Base-by-base conservation (phyloP, 352 stramenopile genomes). In the Globisporangium paddicum region DNA sequence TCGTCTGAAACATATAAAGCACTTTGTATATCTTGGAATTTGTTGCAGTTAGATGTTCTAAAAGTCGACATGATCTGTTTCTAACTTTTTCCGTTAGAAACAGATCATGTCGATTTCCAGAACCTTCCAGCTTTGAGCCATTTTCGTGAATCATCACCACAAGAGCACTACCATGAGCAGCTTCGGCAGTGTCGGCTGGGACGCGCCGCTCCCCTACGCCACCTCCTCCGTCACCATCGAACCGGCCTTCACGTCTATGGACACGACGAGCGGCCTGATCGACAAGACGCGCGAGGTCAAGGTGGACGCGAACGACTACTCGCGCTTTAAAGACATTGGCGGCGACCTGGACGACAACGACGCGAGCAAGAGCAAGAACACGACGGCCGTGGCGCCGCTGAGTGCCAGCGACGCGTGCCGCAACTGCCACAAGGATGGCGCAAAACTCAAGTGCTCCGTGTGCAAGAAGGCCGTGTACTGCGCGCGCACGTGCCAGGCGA, bases 381-480 rank as follows among this genome's bases (percentile, higher is more conserved):
- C 57, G 32, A 49, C 51, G 2, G 45, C 60, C 1, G 51, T 60
- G n/a, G 34, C 63, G 2, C 35, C 71, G 2, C 1, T 26, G 11
- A 28, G 50, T 0, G 51, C 14, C 26, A 48, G 18, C 9, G 72
- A 76, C 19, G 71, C 53, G 34, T 95, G 86, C 58, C 81, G 83
- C 64, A 95, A 93, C 57, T 95, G 86, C 72, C 79, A 75, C 69
- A 90, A 87, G 49, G 21, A 62, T 0, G 83, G 80, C 18, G 83
- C 83, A 16, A 89, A 89, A 56, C 83, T 95, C 62, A 93, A 93
- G 75, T 95, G 86, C 69, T 91, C 81, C 19, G 70, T 93, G 45
- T 95, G 86, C 61, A 95, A 93, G 75, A 92, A 92, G 64, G 83
- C 77, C 32, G 69, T 85, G 26, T 95, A 95, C 65, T 95, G 86